A percentile compares a stretch with the other conserved stretches of the same genome.
These are phyloP conservation scores for Cardamine occulta DNA, from an alignment of 345 rosid genomes.

Conservation along the genomic window DNA sequence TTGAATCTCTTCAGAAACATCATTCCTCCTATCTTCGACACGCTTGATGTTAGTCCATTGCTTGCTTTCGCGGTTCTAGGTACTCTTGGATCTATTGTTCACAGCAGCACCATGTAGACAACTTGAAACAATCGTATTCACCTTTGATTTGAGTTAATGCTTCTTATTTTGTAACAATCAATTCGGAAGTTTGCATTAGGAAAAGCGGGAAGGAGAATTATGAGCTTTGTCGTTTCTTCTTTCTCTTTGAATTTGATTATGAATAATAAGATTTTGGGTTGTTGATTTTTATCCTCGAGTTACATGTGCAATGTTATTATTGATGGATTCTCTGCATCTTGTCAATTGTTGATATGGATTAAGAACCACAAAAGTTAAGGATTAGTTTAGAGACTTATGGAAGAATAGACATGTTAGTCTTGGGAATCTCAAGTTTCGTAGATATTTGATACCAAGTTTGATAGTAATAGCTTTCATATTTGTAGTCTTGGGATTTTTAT, in stretches of 20 bases:
- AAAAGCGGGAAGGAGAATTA: neutral
- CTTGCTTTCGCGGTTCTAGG: constrained; percentile 84
- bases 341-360: constrained; percentile 6
- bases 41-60: constrained; percentile 82
- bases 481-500: neutral
- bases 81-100: constrained; percentile 64
- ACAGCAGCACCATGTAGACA: constrained; percentile 49
- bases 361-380: neutral
- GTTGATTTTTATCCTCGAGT: neutral
- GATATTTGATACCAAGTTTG: neutral
- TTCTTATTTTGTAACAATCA: neutral
- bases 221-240: constrained; percentile 6
- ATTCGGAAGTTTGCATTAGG: neutral
- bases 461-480: neutral
- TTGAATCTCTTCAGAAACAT: constrained; percentile 84
- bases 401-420: neutral
- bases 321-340: neutral
- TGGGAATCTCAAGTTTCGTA: neutral
- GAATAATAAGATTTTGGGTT: constrained; percentile 18
- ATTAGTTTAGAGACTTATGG: neutral
- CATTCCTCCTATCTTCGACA: constrained; percentile 77
- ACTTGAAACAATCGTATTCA: neutral
- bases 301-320: neutral
- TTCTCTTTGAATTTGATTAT: neutral
- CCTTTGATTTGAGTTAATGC: neutral